Percentiles rank a stretch among this genome's conserved stretches.
These are phyloP conservation scores for Venturia nashicola DNA, from an alignment of 2,329 filamentous ascomycete species.

Conservation along the genomic window DNA sequence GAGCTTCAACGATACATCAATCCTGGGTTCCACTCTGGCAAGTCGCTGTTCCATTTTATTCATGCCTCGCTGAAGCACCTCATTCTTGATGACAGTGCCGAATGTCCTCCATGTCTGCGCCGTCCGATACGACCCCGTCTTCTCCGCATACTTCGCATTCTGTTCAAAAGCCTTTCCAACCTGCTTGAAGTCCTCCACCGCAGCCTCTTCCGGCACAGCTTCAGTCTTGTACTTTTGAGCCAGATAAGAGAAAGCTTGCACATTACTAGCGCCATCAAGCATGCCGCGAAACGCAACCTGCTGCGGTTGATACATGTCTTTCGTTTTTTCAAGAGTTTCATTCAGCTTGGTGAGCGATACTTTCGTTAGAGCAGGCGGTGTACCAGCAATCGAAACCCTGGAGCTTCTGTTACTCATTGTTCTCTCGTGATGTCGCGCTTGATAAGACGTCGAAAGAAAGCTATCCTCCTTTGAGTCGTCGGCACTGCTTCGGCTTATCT, in stretches of 20 bases:
- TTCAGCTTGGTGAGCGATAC: slow-evolving; percentile 33
- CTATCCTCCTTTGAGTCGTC: slow-evolving; percentile 47
- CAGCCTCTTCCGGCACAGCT: slow-evolving; percentile 24
- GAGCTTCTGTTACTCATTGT: slow-evolving; percentile 33
- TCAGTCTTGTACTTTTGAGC: slow-evolving; percentile 32
- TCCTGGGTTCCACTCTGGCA: slow-evolving; percentile 13
- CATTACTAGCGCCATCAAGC: slow-evolving; percentile 30
- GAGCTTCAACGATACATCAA: slow-evolving; percentile 1
- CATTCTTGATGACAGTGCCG: slow-evolving; percentile 19
- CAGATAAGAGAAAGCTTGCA: slow-evolving; percentile 28
- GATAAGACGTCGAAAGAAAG: slow-evolving; percentile 37
- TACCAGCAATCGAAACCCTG: slow-evolving; percentile 39
- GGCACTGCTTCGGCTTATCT: slow-evolving; percentile 36
- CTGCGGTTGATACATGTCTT: slow-evolving; percentile 25
- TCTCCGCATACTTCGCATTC: slow-evolving; percentile 42
- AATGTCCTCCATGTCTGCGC: slow-evolving; percentile 49
- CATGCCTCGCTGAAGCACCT: slow-evolving; percentile 11
- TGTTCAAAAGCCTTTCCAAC: slow-evolving; percentile 34
- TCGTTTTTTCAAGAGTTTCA: slow-evolving; percentile 2
- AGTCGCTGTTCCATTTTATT: slow-evolving; percentile 18
- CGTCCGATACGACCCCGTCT: slow-evolving; percentile 35
- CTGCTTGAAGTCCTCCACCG: slow-evolving; percentile 23
- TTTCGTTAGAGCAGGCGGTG: slow-evolving; percentile 37
- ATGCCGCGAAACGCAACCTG: slow-evolving; percentile 37
- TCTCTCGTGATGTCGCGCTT: slow-evolving; percentile 31